Conservation (phyloP, 2,329 filamentous ascomycete species). For the Teratosphaeria gauchensis region DNA sequence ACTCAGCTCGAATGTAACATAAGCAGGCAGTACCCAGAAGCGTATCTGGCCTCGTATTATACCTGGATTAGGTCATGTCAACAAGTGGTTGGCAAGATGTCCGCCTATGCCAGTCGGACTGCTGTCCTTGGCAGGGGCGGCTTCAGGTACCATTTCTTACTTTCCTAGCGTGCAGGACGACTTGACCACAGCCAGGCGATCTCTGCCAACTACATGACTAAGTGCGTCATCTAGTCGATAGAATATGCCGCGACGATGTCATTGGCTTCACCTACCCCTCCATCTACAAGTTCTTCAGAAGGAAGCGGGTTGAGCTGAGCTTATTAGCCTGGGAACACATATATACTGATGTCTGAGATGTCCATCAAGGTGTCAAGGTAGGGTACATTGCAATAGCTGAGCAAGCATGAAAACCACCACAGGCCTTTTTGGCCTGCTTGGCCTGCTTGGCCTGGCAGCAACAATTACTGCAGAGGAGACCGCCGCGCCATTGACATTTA, state of each 20-base stretch:
- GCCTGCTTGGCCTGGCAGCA: background rate
- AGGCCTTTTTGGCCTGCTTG: background rate
- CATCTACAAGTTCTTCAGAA: background rate
- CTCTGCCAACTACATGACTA: background rate
- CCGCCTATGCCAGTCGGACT: too few species aligned
- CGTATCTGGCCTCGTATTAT: too few species aligned
- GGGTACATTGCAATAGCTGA: background rate
- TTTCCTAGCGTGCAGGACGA: background rate
- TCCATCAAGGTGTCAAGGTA: background rate
- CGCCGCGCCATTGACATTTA: background rate
- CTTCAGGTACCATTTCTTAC: background rate
- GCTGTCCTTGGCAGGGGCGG: background rate
- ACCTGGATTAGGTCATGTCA: too few species aligned
- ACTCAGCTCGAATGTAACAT: too few species aligned
- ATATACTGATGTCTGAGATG: background rate
- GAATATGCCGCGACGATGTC: background rate
- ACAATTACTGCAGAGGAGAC: background rate
- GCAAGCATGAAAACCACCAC: background rate
- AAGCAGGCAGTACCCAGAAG: too few species aligned
- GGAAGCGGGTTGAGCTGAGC: background rate
- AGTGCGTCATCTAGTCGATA: background rate
- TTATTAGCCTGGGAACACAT: background rate
- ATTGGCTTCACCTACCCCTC: background rate
- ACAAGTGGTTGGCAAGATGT: too few species aligned
- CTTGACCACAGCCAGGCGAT: background rate